Evolutionary conservation across 2,329 filamentous ascomycete genomes (phyloP).

Genomic region (Pseudogymnoascus sp.): DNA sequence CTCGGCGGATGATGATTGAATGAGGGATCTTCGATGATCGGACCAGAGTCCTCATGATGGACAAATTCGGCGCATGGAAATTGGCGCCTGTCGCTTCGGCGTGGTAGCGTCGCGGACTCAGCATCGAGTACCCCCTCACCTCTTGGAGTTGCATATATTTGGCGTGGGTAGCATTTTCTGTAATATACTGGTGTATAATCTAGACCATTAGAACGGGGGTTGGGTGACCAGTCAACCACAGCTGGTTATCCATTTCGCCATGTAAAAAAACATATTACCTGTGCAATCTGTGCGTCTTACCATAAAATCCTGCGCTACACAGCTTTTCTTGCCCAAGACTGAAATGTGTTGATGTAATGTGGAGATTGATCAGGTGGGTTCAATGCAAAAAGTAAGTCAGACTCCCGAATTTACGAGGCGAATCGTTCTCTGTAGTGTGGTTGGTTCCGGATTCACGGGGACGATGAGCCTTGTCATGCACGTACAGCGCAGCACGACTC

Average conservation of each 20-base stretch:
- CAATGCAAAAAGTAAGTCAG: slow-evolving; percentile 1
- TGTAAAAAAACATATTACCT: slow-evolving; percentile 6
- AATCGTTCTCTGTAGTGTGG: not conserved
- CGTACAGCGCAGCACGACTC: slow-evolving; percentile 2
- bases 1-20: slow-evolving; percentile 9
- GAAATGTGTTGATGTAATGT: not conserved
- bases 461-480: slow-evolving; percentile 10
- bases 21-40: slow-evolving; percentile 8
- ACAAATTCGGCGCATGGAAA: slow-evolving; percentile 8
- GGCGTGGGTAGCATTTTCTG: slow-evolving; percentile 5
- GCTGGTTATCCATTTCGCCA: slow-evolving; percentile 4
- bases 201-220: slow-evolving; percentile 7
- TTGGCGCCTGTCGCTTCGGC: slow-evolving; percentile 5
- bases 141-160: slow-evolving; percentile 3
- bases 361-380: slow-evolving; percentile 5
- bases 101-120: slow-evolving; percentile 3
- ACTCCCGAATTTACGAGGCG: not conserved
- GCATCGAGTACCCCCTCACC: slow-evolving; percentile 1
- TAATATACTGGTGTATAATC: slow-evolving; percentile 10
- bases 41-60: not conserved
- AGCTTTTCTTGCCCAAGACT: not conserved
- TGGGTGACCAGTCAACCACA: slow-evolving; percentile 1
- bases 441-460: slow-evolving; percentile 5
- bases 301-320: slow-evolving; percentile 1
- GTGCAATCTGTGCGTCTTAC: not conserved